Percentiles rank a stretch among this genome's conserved stretches.
Conservation (phyloP, 495 filamentous ascomycete genomes). For the Penicillium atrosanguineum region DNA sequence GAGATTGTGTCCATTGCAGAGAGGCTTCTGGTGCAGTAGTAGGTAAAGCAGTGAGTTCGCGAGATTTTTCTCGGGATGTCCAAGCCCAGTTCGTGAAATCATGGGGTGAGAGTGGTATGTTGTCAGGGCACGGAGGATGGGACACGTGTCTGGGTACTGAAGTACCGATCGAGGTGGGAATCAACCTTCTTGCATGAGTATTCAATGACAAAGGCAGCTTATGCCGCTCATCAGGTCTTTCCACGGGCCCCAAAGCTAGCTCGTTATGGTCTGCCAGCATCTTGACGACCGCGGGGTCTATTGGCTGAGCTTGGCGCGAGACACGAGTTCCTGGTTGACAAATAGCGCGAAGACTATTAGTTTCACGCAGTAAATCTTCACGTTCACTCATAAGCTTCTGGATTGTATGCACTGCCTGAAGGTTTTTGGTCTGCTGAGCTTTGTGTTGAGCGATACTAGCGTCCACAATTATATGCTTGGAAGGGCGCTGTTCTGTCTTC, state of each 20-base stretch:
- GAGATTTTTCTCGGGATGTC: neutral
- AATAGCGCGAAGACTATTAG: slow-evolving; percentile 12
- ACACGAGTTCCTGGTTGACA: slow-evolving; percentile 6
- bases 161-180: neutral
- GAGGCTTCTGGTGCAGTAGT: neutral
- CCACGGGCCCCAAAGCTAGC: neutral
- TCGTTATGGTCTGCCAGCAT: slow-evolving; percentile 3
- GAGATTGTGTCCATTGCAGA: slow-evolving; percentile 2
- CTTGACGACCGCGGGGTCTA: slow-evolving; percentile 11
- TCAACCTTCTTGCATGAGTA: neutral
- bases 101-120: neutral
- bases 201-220: neutral
- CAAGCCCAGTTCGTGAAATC: neutral
- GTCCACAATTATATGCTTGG: slow-evolving; percentile 19
- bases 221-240: neutral
- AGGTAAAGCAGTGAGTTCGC: neutral
- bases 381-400: slow-evolving; percentile 9
- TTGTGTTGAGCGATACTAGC: slow-evolving; percentile 17
- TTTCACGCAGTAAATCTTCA: slow-evolving; percentile 9
- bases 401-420: slow-evolving; percentile 1
- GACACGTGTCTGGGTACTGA: neutral
- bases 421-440: slow-evolving; percentile 7
- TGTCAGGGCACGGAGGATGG: neutral
- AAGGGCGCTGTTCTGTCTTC: slow-evolving; percentile 10
- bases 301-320: slow-evolving; percentile 14